A percentile compares a stretch with the other conserved stretches of the same genome.
These are phyloP conservation scores for Diplodia sapinea DNA, from an alignment of 2,329 filamentous ascomycete species.

Conservation along the genomic window DNA sequence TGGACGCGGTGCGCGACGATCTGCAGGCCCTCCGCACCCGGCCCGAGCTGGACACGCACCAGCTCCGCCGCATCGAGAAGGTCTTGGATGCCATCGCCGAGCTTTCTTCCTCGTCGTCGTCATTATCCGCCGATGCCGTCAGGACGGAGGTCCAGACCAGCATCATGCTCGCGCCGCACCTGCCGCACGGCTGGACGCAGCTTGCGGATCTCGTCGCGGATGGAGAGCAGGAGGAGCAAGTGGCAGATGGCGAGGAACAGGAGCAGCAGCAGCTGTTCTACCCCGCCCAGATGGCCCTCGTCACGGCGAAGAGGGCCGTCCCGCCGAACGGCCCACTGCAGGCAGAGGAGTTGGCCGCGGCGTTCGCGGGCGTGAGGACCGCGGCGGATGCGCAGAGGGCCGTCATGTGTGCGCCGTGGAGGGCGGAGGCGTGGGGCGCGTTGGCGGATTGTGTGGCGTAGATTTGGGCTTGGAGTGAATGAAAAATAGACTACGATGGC, in stretches of 20 bases:
- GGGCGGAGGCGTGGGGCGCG: slow-evolving; percentile 66
- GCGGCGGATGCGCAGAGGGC: slow-evolving; percentile 77
- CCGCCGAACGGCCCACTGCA: slow-evolving; percentile 73
- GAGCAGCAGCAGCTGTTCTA: slow-evolving; percentile 48
- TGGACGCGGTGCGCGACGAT: slow-evolving; percentile 81
- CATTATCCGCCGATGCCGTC: slow-evolving; percentile 45
- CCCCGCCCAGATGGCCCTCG: slow-evolving; percentile 77
- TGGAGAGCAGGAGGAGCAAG: neutral
- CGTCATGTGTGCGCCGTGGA: slow-evolving; percentile 84
- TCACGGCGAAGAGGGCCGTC: slow-evolving; percentile 75
- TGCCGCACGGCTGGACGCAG: slow-evolving; percentile 81
- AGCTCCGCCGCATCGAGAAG: slow-evolving; percentile 73
- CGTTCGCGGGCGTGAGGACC: slow-evolving; percentile 75
- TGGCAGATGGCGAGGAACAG: slow-evolving; percentile 51
- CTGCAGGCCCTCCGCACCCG: slow-evolving; percentile 74
- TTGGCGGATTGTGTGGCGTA: slow-evolving; percentile 45
- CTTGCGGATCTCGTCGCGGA: slow-evolving; percentile 60
- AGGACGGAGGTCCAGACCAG: slow-evolving; percentile 73
- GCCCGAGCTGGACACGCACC: slow-evolving; percentile 64
- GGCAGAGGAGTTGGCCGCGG: slow-evolving; percentile 71
- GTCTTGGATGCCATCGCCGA: slow-evolving; percentile 76
- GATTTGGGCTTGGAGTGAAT: no score
- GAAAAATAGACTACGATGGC: no score
- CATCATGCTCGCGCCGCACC: slow-evolving; percentile 79
- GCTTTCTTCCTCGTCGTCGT: slow-evolving; percentile 49